Evolutionary conservation across 768 basidiomycete genomes (phyloP).

Genomic region (Gloeostereum incarnatum): DNA sequence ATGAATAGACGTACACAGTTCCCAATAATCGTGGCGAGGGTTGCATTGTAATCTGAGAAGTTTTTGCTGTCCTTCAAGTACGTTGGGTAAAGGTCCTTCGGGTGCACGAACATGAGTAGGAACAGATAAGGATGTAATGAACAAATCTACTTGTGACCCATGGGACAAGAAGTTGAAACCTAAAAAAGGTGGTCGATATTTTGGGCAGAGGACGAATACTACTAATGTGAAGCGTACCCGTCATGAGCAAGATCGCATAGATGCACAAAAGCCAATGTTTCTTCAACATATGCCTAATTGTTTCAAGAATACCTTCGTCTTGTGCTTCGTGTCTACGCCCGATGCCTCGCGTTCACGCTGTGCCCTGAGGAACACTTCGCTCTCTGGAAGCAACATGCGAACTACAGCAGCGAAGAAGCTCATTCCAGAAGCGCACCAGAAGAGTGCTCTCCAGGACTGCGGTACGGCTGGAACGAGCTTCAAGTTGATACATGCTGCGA

Average conservation of each 20-base stretch:
- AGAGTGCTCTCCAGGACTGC: constrained; percentile 63
- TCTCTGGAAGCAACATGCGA: constrained; percentile 69
- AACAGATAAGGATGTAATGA: not conserved
- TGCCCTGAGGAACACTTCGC: constrained; percentile 63
- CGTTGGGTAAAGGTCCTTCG: constrained; percentile 70
- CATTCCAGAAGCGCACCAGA: constrained; percentile 73
- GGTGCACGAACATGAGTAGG: not conserved
- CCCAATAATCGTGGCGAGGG: constrained; percentile 75
- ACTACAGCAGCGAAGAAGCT: constrained; percentile 60
- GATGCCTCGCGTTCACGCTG: constrained; percentile 43
- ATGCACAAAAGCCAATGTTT: constrained; percentile 76
- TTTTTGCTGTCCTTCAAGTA: constrained; percentile 58
- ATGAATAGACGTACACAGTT: constrained; percentile 36
- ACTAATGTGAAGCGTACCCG: constrained; percentile 31
- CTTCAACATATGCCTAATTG: constrained; percentile 64
- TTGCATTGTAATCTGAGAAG: constrained; percentile 47
- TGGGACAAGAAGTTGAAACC: constrained; percentile 76
- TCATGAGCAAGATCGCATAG: constrained; percentile 80
- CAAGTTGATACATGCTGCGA: constrained; percentile 80
- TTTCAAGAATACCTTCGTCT: constrained; percentile 62
- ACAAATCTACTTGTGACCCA: constrained; percentile 44
- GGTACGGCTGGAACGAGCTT: constrained; percentile 39
- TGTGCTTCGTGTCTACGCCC: constrained; percentile 37
- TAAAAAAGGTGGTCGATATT: constrained; percentile 11
- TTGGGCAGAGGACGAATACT: not conserved